Percentiles rank a stretch among this genome's conserved stretches.
Conservation (phyloP, 2,329 filamentous ascomycete species). For the Paraphoma chrysanthemicola region DNA sequence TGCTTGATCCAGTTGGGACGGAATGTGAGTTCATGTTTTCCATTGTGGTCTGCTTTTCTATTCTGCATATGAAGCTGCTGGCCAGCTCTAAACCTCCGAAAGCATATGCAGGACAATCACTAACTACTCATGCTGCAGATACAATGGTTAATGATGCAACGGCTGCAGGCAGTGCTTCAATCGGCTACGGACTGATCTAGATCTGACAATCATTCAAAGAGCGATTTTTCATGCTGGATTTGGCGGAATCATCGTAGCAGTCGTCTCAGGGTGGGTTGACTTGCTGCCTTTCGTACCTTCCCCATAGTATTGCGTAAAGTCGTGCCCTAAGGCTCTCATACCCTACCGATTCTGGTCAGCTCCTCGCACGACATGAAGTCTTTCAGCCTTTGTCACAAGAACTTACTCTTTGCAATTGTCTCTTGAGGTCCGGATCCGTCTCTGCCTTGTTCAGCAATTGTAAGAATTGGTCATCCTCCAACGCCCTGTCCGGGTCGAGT, state of each 20-base stretch:
- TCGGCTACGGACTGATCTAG: neutral
- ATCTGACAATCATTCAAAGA: neutral
- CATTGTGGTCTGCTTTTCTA: no score
- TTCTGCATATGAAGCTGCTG: no score
- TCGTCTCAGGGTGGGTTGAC: neutral
- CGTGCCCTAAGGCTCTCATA: neutral
- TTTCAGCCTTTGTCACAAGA: neutral
- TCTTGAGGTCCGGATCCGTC: constrained; percentile 22
- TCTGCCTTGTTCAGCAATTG: constrained; percentile 40
- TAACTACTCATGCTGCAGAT: neutral
- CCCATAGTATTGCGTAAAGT: neutral
- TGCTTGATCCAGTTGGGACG: constrained; percentile 11
- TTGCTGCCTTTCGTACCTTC: neutral
- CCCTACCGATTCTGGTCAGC: neutral
- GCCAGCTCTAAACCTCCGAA: no score
- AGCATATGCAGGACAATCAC: neutral
- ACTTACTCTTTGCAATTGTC: neutral
- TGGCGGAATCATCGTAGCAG: neutral
- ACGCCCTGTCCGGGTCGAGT: constrained; percentile 46
- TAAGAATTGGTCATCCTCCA: constrained; percentile 49
- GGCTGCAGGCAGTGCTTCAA: neutral
- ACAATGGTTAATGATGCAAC: neutral
- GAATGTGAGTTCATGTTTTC: constrained; percentile 9
- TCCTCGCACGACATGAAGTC: neutral
- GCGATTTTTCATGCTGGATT: neutral